A percentile compares a stretch with the other conserved stretches of the same genome.
Evolutionary conservation across 164 flowering plant species (phyloP).

Genomic region (Berberis vulgaris): DNA sequence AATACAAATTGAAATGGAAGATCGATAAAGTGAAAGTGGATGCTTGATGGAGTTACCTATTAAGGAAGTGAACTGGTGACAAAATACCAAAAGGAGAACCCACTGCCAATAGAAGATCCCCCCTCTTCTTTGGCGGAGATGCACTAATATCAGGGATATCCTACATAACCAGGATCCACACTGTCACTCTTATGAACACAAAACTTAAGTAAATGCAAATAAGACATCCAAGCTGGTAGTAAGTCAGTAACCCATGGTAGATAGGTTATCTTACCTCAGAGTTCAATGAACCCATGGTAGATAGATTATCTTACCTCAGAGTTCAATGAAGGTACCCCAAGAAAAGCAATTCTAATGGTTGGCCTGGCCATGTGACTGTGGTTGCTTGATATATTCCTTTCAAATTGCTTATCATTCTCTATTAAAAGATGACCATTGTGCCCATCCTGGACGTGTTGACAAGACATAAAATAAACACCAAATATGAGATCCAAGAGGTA

Average conservation of each 20-base stretch:
- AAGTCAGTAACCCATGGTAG: too few relatives aligned
- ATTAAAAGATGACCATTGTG: conserved; percentile 14
- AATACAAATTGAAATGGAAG: neutral
- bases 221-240: too few relatives aligned
- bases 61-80: conserved; percentile 90
- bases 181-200: conserved; percentile 19
- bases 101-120: conserved; percentile 65
- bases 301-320: conserved; percentile 30
- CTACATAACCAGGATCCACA: conserved; percentile 32
- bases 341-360: conserved; percentile 62
- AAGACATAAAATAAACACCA: neutral
- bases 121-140: conserved; percentile 38
- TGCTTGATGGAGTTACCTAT: conserved; percentile 41
- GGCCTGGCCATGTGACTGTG: conserved; percentile 36
- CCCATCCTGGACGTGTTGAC: conserved; percentile 28
- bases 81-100: conserved; percentile 96
- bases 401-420: conserved; percentile 22
- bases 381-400: conserved; percentile 22
- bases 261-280: neutral
- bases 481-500: conserved; percentile 1
- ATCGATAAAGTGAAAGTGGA: neutral
- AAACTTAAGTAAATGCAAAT: conserved; percentile 7
- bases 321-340: conserved; percentile 31
- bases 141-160: conserved; percentile 35
- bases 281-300: neutral